Base-by-base conservation (phyloP, 1,284 basidiomycete genomes). In the Gomphus bonarii region DNA sequence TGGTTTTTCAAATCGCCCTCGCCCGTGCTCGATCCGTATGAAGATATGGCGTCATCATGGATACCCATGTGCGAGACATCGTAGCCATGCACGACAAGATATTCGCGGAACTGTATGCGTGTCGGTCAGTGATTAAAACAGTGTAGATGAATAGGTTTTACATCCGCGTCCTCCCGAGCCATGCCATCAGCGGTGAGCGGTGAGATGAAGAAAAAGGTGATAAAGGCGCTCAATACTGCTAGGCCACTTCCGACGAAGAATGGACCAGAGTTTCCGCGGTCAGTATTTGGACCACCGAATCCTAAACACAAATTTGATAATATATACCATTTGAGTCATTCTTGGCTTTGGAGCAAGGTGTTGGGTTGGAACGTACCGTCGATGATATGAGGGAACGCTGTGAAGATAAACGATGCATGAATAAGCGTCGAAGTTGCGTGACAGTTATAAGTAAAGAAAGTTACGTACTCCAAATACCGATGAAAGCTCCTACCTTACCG, bases 401-500 rank as follows among this genome's bases (percentile, higher is more conserved):
- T 7, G 9, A 16, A 42, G 22, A 60, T 31, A 6, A 28, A 40
- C 40, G n/a, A 8, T 49, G 55, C n/a, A n/a, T n/a, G 43, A n/a
- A 33, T 36, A 20, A 9, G 33, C 38, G 43, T 55, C 52, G 31
- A 42, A 8, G 20, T 38, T 33, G 7, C 46, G 55, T 43, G 16
- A 38, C 35, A 18, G 6, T 33, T n/a, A n/a, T n/a, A n/a, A n/a
- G n/a, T n/a, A 36, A 43, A 54, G 53, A 36, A 40, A 7, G 16
- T 43, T 20, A 72, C 79, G 16, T 68, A 81, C 80, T 76, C 81
- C 83, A 91, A 50, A 84, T 88, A 40, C 91, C 88, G 57, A 85
- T 80, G 68, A 94, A 93, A 3, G 91, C 91, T 30, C 90, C 90
- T 47, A 91, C 66, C 70, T 97, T 97, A n/a, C 94, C 95, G 40